Percentiles rank a stretch among this genome's conserved stretches.
phyloP scores from a whole-genome alignment of 805 yeast species.

The Yamadazyma nakazawae region DNA sequence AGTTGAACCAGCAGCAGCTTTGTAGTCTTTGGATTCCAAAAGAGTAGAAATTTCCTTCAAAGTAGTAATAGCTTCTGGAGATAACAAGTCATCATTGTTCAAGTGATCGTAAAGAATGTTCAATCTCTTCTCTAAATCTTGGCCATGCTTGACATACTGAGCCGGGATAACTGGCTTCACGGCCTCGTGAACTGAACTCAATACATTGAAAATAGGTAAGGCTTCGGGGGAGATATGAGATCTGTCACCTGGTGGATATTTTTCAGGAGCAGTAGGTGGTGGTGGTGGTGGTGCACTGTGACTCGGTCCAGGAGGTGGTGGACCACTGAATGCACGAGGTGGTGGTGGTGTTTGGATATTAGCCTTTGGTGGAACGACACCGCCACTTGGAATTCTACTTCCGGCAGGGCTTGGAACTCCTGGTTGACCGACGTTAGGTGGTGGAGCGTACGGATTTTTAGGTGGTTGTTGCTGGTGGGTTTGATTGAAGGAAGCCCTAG shows the following conservation, averaged over 20 bases:
- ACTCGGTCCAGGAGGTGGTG: slow-evolving; percentile 4
- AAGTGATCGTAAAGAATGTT: slow-evolving; percentile 73
- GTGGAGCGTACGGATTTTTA: slow-evolving; percentile 16
- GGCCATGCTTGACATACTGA: slow-evolving; percentile 65
- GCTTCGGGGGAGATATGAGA: slow-evolving; percentile 60
- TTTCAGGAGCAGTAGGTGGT: slow-evolving; percentile 13
- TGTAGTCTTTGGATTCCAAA: slow-evolving; percentile 52
- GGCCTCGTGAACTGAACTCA: slow-evolving; percentile 52
- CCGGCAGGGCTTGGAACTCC: slow-evolving; percentile 3
- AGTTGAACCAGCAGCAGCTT: slow-evolving; percentile 54
- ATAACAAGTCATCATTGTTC: slow-evolving; percentile 65
- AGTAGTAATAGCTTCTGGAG: slow-evolving; percentile 51
- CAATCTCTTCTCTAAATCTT: slow-evolving; percentile 80
- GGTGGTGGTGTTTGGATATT: slow-evolving; percentile 23
- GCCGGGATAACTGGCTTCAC: slow-evolving; percentile 76
- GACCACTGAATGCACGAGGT: slow-evolving; percentile 10
- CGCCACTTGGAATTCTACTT: slow-evolving; percentile 14
- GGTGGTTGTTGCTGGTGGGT: slow-evolving; percentile 2
- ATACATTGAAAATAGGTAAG: slow-evolving; percentile 53
- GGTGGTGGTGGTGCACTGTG: slow-evolving; percentile 12
- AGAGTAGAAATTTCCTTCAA: slow-evolving; percentile 51
- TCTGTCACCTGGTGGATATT: slow-evolving; percentile 63
- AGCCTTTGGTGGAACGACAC: slow-evolving; percentile 12
- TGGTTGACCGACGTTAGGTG: slow-evolving; percentile 6
- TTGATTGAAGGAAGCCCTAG: slow-evolving; percentile 17